phyloP scores from a whole-genome alignment of 2,329 filamentous ascomycete species.

The Spiromastix sp. region DNA sequence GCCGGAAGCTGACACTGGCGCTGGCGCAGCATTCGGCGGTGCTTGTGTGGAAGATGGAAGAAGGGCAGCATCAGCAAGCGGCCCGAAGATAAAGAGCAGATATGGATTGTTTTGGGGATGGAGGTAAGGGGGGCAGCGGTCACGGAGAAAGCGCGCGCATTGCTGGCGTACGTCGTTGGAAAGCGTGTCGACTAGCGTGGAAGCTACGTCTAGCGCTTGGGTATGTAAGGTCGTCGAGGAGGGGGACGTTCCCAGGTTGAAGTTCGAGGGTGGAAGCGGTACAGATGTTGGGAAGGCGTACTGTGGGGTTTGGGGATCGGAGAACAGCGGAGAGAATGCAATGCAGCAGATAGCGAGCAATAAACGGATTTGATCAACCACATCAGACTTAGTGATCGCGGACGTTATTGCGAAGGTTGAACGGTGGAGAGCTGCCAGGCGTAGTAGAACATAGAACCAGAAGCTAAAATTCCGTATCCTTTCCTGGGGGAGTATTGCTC shows the following conservation, averaged over 20 bases:
- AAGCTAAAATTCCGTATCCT: conserved; percentile 25
- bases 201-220: conserved; percentile 35
- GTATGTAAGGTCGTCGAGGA: conserved; percentile 27
- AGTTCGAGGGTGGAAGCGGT: conserved; percentile 12
- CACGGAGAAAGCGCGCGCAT: conserved; percentile 32
- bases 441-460: conserved; percentile 32
- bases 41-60: conserved; percentile 7
- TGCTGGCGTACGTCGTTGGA: conserved; percentile 34
- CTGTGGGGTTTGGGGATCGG: conserved; percentile 21
- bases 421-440: conserved; percentile 31
- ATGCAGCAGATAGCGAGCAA: conserved; percentile 31
- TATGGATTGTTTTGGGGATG: conserved; percentile 29
- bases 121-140: conserved; percentile 29
- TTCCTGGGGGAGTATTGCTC: conserved; percentile 18
- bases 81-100: conserved; percentile 33
- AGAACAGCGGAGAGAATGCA: conserved; percentile 27
- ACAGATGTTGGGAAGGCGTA: conserved; percentile 18
- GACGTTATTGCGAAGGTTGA: conserved; percentile 21
- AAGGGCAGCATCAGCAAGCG: conserved; percentile 18
- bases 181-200: conserved; percentile 34
- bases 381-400: conserved; percentile 15
- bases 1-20: not conserved
- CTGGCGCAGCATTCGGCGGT: not conserved
- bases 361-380: conserved; percentile 27
- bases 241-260: conserved; percentile 14